Percentiles rank a stretch among this genome's conserved stretches.
Conservation (phyloP, 2,329 filamentous ascomycete genomes). For the Aspergillus pseudotamarii region DNA sequence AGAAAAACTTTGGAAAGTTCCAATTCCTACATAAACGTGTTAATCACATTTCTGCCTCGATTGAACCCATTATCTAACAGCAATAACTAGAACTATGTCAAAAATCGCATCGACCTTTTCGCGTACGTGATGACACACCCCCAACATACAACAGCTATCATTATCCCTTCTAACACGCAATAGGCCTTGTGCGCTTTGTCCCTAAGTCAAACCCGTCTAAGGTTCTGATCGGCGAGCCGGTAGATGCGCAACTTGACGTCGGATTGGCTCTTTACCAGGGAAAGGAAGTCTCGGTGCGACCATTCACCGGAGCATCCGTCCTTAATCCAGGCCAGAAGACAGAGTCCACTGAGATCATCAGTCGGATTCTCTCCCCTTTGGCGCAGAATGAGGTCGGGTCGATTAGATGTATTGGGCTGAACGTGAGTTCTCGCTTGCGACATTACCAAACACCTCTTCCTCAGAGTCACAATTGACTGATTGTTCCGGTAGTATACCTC, state of each 20-base stretch:
- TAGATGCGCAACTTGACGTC: conserved; percentile 57
- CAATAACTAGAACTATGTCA: conserved; percentile 28
- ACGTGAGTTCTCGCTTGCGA: conserved; percentile 38
- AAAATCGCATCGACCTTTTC: conserved; percentile 43
- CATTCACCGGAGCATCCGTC: conserved; percentile 63
- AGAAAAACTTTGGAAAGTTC: not conserved
- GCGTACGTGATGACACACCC: conserved; percentile 24
- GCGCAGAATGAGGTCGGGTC: conserved; percentile 55
- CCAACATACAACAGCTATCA: not conserved
- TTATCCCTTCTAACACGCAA: conserved; percentile 6
- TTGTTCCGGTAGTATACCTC: conserved; percentile 47
- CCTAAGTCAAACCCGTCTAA: conserved; percentile 54
- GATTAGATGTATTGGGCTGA: conserved; percentile 62
- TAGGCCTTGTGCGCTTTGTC: conserved; percentile 63
- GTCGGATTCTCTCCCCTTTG: conserved; percentile 55
- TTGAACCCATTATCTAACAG: not conserved
- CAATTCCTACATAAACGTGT: not conserved
- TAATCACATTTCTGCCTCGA: not conserved
- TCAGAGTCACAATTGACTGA: not conserved
- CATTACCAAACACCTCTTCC: not conserved
- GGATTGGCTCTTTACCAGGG: conserved; percentile 60
- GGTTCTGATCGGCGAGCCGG: conserved; percentile 60
- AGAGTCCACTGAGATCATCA: conserved; percentile 38
- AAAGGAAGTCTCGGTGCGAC: conserved; percentile 57
- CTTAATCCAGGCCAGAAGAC: conserved; percentile 58